Conservation (phyloP, 768 basidiomycete genomes). For the Collybiopsis confluens region DNA sequence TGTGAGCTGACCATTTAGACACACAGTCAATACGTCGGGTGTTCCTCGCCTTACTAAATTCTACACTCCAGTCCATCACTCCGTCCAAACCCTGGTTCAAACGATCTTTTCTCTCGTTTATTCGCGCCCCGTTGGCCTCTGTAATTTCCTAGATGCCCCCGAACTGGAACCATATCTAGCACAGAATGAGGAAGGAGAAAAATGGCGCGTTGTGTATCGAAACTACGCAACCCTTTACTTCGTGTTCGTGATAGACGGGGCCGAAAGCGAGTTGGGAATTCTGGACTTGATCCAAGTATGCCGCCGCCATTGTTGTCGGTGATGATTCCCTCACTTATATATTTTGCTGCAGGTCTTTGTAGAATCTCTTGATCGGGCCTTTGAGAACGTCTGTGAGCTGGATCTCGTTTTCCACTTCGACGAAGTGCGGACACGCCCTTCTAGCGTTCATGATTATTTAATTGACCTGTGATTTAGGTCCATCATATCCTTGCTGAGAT, state of each 20-base stretch:
- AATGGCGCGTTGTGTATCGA: conserved; percentile 87
- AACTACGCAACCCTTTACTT: conserved; percentile 97
- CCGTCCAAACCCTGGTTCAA: conserved; percentile 66
- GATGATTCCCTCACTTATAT: background rate
- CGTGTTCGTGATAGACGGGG: conserved; percentile 93
- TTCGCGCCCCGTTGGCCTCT: conserved; percentile 74
- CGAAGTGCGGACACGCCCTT: conserved; percentile 52
- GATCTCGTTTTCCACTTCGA: conserved; percentile 99
- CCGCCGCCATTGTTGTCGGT: background rate
- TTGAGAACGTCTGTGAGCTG: conserved; percentile 97
- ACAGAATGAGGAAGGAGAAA: conserved; percentile 50
- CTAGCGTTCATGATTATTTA: background rate
- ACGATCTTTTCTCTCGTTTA: conserved; percentile 90
- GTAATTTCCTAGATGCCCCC: conserved; percentile 95
- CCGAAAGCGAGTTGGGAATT: conserved; percentile 95
- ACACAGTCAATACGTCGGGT: conserved; percentile 90
- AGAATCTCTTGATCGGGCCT: conserved; percentile 90
- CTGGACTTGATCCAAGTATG: conserved; percentile 93
- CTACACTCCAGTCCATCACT: conserved; percentile 74
- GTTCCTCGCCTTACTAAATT: conserved; percentile 83
- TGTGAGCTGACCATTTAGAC: conserved; percentile 9
- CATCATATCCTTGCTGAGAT: conserved; percentile 96
- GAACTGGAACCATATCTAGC: conserved; percentile 76
- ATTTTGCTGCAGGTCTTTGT: conserved; percentile 78
- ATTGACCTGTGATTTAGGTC: conserved; percentile 46